Percentiles rank a stretch among this genome's conserved stretches.
Conservation (phyloP, 495 filamentous ascomycete genomes). For the Ascobolus immersus region DNA sequence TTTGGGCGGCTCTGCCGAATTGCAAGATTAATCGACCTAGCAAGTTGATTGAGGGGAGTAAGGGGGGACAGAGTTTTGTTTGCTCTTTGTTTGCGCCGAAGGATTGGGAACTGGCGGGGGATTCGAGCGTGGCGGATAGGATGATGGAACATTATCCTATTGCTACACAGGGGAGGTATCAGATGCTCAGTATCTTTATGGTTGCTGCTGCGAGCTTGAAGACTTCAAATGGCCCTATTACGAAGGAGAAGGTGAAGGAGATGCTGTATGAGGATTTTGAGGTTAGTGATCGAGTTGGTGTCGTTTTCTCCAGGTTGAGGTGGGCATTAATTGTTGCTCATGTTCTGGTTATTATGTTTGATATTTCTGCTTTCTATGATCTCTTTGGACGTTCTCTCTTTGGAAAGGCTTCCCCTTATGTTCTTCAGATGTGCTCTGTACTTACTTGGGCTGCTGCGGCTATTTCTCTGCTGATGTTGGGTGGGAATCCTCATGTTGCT, state of each 20-base stretch:
- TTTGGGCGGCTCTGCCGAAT: background rate
- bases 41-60: background rate
- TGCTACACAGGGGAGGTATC: background rate
- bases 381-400: background rate
- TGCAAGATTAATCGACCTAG: background rate
- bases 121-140: background rate
- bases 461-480: background rate
- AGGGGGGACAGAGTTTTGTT: background rate
- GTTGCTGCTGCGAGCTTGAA: background rate
- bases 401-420: background rate
- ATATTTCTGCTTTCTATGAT: background rate
- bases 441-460: background rate
- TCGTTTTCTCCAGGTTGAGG: background rate
- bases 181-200: background rate
- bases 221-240: too few relatives aligned
- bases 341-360: background rate
- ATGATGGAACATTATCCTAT: background rate
- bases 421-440: background rate
- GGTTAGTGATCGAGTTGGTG: background rate
- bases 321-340: background rate
- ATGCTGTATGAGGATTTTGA: background rate
- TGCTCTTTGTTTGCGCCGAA: too few relatives aligned
- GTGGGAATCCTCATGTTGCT: background rate
- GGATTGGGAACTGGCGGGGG: too few relatives aligned
- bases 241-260: background rate